Evolutionary conservation across 176 grass and related monocot genomes (phyloP), one percentile per base, ranked within the genome.

Genomic region (Lolium rigidum): DNA sequence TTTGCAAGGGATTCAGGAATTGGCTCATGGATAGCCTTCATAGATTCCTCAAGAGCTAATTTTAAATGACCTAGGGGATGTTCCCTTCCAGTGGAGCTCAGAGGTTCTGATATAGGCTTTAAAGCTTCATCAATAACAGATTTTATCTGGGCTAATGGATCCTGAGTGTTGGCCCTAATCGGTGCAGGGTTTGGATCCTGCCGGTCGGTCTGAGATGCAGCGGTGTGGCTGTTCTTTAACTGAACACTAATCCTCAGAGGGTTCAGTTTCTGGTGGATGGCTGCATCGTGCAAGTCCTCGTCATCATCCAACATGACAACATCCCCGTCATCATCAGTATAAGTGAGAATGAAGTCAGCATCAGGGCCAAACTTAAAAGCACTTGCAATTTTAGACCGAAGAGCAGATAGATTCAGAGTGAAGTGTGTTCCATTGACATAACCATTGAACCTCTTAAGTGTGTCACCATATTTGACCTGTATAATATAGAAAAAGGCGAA

Each of bases 231-330:
- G 64, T 48, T 88, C 80, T 87, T 99, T 72, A 99, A 74, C 43
- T 93, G 87, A 82, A 91, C 90, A 83, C 85, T 90, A 85, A 99
- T 96, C 88, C 97, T 94, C 8, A 99, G 68, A 65, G 97, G 97
- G 59, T 96, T 99, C 63, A 99, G 56, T 67, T 87, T 89, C 89
- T 99, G 97, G 47, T 54, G 82, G 80, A 96, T 73, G 84, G 90
- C 97, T 82, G 97, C 97, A 89, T 98, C 96, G 75, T 60, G 58
- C 60, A 99, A 70, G 65, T 99, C 97, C 15, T 99, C 87, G 2
- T 99, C 94, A 47, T 94, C 92, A 78, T 94, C 92, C 60, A 99
- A 83, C 90, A 94, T 87, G 31, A 99, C 92, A 83, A 70, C 61
- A 59, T 99, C 97, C 10, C 86, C 90, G 85, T 99, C 97, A 88